These are phyloP conservation scores for Typha latifolia DNA, from an alignment of 176 grass and related monocot genomes.

Conservation along the genomic window DNA sequence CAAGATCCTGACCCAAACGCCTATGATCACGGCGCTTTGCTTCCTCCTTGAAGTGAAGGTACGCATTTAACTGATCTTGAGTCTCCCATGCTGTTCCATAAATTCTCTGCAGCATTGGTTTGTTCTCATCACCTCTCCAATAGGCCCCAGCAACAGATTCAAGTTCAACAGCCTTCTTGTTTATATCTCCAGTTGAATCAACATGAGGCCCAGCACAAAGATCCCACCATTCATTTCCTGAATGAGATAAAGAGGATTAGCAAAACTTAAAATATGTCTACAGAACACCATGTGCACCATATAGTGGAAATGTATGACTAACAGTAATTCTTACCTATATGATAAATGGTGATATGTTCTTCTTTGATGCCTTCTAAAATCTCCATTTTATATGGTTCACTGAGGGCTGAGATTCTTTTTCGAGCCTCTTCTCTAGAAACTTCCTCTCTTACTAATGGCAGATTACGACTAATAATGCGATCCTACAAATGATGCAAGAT, in stretches of 20 bases:
- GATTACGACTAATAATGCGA: constrained; percentile 60
- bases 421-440: constrained; percentile 79
- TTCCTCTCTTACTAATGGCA: constrained; percentile 83
- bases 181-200: constrained; percentile 75
- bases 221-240: constrained; percentile 99
- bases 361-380: constrained; percentile 89
- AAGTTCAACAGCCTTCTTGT: constrained; percentile 76
- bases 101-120: constrained; percentile 93
- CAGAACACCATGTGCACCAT: too few species aligned
- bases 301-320: neutral
- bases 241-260: constrained; percentile 9
- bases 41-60: constrained; percentile 83
- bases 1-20: constrained; percentile 89
- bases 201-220: constrained; percentile 96
- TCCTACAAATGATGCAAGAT: constrained; percentile 66
- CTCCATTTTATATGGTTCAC: constrained; percentile 86
- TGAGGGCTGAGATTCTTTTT: constrained; percentile 68
- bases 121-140: constrained; percentile 94
- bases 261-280: neutral
- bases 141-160: constrained; percentile 96
- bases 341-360: constrained; percentile 93
- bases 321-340: constrained; percentile 51
- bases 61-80: constrained; percentile 78
- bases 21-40: constrained; percentile 89
- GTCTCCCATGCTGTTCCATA: constrained; percentile 97